Evolutionary conservation across 345 rosid genomes (phyloP).

Genomic region (Xanthoceras sorbifolium): DNA sequence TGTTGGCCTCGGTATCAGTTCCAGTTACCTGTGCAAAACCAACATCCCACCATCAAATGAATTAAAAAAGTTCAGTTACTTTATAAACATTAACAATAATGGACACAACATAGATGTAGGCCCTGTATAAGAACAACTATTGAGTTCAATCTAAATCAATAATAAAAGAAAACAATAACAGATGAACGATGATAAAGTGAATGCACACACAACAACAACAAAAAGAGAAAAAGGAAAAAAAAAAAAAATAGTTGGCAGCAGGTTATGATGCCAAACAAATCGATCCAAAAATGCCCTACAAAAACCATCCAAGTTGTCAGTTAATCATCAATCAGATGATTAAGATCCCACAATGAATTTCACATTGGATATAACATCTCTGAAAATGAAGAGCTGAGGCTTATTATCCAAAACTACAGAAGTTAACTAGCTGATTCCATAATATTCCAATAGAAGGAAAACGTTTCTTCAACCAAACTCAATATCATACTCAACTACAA

Average conservation of each 20-base stretch:
- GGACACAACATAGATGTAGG: neutral
- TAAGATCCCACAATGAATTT: neutral
- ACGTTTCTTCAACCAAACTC: neutral
- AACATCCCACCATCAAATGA: slow-evolving; percentile 5
- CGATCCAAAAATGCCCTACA: neutral
- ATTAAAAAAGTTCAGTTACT: neutral
- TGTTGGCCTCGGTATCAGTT: slow-evolving; percentile 41
- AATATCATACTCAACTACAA: neutral
- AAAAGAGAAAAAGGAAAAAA: neutral
- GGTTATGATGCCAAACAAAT: slow-evolving; percentile 5
- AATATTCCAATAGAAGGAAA: neutral
- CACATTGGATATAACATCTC: neutral
- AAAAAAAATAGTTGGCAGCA: neutral
- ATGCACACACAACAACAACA: neutral
- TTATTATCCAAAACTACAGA: neutral
- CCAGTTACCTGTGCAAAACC: slow-evolving; percentile 61
- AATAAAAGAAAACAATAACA: neutral
- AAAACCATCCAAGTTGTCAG: neutral
- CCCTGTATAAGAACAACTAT: neutral
- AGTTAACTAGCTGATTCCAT: neutral
- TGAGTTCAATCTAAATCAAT: neutral
- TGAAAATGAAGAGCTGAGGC: neutral
- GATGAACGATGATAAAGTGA: neutral
- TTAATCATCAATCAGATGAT: neutral
- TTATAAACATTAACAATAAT: neutral